Percentiles rank a stretch among this genome's conserved stretches.
phyloP scores from a whole-genome alignment of 345 rosid species.

The Luvunga scandens region DNA sequence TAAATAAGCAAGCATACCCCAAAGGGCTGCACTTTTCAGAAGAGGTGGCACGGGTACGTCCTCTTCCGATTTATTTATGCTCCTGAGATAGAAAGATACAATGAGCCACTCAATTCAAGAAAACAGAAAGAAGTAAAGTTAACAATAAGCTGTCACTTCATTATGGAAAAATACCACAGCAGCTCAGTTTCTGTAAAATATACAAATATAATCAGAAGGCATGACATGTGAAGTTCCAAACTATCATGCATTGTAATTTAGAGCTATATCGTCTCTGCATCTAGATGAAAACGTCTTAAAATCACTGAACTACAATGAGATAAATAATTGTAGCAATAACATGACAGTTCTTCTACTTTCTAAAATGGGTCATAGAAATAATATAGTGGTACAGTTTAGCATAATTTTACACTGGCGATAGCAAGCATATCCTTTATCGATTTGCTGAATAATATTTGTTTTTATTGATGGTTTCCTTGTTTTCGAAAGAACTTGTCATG shows the following conservation, averaged over 20 bases:
- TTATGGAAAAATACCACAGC: background rate
- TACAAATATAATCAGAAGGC: background rate
- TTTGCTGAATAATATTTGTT: background rate
- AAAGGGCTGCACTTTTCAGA: slow-evolving; percentile 85
- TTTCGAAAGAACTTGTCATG: background rate
- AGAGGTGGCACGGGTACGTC: slow-evolving; percentile 90
- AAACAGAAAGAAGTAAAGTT: background rate
- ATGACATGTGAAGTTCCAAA: background rate
- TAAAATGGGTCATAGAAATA: background rate
- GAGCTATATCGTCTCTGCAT: background rate
- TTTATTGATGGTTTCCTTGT: background rate
- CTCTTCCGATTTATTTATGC: slow-evolving; percentile 74
- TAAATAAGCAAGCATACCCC: slow-evolving; percentile 52
- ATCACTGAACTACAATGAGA: background rate
- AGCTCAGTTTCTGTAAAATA: background rate
- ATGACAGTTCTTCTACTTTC: background rate
- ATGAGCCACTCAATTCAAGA: slow-evolving; percentile 11
- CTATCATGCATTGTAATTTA: background rate
- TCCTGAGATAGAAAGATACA: slow-evolving; percentile 35
- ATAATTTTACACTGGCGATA: background rate
- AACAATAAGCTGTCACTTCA: background rate
- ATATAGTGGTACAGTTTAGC: background rate
- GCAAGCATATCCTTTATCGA: background rate
- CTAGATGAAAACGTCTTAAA: too few species aligned
- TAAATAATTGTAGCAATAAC: background rate